These are phyloP conservation scores for Amaranthus tricolor DNA, from an alignment of 179 eudicot genomes.

Conservation along the genomic window DNA sequence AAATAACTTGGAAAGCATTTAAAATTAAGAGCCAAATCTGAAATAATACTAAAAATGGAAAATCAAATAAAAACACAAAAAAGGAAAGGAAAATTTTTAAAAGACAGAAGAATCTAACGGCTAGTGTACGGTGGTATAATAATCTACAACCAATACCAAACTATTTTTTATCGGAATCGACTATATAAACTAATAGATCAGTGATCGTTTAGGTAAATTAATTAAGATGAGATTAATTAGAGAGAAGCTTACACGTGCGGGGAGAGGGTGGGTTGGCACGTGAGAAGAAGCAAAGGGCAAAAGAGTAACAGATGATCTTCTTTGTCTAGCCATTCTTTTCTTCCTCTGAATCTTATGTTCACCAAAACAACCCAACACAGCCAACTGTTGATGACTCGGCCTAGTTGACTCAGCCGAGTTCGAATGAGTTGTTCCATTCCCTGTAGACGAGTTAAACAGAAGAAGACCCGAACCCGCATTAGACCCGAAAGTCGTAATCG, in stretches of 20 bases:
- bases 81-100: not conserved
- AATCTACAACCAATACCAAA: conserved; percentile 15
- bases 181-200: not conserved
- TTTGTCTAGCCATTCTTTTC: conserved; percentile 50
- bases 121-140: conserved; percentile 24
- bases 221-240: not conserved
- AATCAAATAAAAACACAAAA: not conserved
- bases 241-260: conserved; percentile 56
- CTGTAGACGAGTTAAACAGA: not conserved
- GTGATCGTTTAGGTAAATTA: not conserved
- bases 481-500: not conserved
- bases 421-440: not conserved
- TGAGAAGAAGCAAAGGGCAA: conserved; percentile 34
- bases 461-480: not conserved
- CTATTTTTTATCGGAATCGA: not conserved
- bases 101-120: conserved; percentile 17
- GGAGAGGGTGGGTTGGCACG: conserved; percentile 46
- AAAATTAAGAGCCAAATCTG: conserved; percentile 15
- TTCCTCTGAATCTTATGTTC: conserved; percentile 44
- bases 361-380: conserved; percentile 19
- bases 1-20: not conserved
- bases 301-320: conserved; percentile 36
- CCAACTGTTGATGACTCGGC: conserved; percentile 6
- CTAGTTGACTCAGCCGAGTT: conserved; percentile 16
- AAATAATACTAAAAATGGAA: conserved; percentile 14